Conservation (phyloP, 768 basidiomycete genomes). For the Auricularia cornea region DNA sequence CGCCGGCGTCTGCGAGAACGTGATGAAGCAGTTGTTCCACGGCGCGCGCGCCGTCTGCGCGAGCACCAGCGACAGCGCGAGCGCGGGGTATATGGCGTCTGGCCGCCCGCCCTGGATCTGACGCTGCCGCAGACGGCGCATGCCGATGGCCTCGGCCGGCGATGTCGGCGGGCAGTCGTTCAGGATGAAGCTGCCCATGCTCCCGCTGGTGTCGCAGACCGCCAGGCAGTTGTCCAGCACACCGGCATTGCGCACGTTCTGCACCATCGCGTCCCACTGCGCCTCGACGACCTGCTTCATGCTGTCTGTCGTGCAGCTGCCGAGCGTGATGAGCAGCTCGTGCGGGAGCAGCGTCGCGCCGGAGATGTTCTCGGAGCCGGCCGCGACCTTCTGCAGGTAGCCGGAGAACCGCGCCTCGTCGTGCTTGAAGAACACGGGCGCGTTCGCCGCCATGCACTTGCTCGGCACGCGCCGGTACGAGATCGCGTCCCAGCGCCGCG, state of each 20-base stretch:
- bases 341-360: constrained; percentile 61
- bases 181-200: constrained; percentile 42
- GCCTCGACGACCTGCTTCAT: constrained; percentile 44
- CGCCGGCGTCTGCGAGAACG: constrained; percentile 47
- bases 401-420: constrained; percentile 50
- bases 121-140: too few relatives aligned
- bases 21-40: constrained; percentile 59
- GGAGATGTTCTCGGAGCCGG: constrained; percentile 46
- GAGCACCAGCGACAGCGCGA: constrained; percentile 59
- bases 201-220: constrained; percentile 66
- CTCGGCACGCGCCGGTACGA: constrained; percentile 52
- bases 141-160: too few relatives aligned
- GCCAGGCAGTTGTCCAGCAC: constrained; percentile 55
- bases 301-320: constrained; percentile 25
- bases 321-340: constrained; percentile 8
- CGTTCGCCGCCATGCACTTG: constrained; percentile 53
- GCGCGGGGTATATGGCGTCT: constrained; percentile 48
- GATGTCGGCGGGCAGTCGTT: too few relatives aligned
- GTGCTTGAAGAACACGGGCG: constrained; percentile 43
- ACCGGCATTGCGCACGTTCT: constrained; percentile 43
- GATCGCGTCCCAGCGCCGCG: constrained; percentile 41
- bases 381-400: constrained; percentile 50
- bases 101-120: neutral
- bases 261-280: constrained; percentile 59
- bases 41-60: constrained; percentile 55